A percentile compares a stretch with the other conserved stretches of the same genome.
phyloP scores from a whole-genome alignment of 2,329 filamentous ascomycete species.

The Emmonsiellopsis sp. region DNA sequence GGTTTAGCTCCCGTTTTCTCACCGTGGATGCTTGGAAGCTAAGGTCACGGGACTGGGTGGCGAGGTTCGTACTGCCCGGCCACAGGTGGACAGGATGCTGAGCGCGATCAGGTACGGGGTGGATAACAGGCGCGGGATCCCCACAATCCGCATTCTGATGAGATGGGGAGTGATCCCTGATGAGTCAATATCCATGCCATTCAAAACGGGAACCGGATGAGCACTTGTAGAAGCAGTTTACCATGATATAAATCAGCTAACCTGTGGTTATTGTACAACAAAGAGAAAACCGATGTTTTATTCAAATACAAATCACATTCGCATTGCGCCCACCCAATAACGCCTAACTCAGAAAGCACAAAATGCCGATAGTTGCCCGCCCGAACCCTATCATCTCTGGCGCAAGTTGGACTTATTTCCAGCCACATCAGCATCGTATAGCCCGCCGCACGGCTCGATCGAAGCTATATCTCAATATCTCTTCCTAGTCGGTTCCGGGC shows the following conservation, averaged over 20 bases:
- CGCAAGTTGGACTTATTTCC: no score
- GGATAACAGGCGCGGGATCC: neutral
- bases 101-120: neutral
- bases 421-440: no score
- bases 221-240: no score
- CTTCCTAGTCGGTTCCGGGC: slow-evolving; percentile 71
- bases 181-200: no score
- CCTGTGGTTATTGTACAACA: neutral
- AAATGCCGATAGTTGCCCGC: neutral
- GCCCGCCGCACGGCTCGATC: neutral
- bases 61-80: neutral
- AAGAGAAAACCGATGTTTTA: neutral
- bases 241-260: no score
- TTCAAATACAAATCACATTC: neutral
- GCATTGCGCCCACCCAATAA: neutral
- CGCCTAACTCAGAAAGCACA: slow-evolving; percentile 5
- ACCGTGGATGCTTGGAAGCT: neutral
- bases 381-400: no score
- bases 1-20: neutral
- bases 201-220: no score
- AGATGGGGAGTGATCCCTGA: no score
- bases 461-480: slow-evolving; percentile 45
- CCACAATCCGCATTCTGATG: no score
- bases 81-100: neutral
- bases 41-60: neutral